Conservation (phyloP, 768 basidiomycete species). For the Brasilioporus rufonigricans region DNA sequence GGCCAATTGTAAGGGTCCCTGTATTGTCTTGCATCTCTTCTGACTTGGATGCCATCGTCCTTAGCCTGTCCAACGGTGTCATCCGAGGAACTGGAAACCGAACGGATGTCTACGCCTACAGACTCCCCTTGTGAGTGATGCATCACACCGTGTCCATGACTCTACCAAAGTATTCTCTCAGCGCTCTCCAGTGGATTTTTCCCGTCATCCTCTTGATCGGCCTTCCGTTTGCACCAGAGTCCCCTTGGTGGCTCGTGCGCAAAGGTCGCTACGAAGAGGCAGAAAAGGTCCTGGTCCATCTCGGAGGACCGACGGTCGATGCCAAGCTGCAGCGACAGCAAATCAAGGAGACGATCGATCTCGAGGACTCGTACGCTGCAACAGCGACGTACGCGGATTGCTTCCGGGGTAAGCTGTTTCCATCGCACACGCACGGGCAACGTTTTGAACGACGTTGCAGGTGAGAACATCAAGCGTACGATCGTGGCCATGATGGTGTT, state of each 20-base stretch:
- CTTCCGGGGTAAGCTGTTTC: conserved; percentile 23
- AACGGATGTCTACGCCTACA: conserved; percentile 24
- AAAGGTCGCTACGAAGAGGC: not conserved
- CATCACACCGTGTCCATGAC: not conserved
- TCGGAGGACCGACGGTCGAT: conserved; percentile 24
- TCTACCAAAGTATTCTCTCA: not conserved
- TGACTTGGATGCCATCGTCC: not conserved
- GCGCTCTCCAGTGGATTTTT: conserved; percentile 34
- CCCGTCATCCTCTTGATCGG: conserved; percentile 31
- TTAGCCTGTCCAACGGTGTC: conserved; percentile 26
- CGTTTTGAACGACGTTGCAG: not conserved
- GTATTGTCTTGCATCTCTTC: not conserved
- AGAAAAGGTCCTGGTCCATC: conserved; percentile 1
- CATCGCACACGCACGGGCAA: no score
- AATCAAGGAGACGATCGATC: conserved; percentile 29
- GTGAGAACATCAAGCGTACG: conserved; percentile 21
- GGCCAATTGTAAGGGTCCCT: conserved; percentile 20
- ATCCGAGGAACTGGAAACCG: conserved; percentile 23
- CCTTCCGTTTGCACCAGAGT: conserved; percentile 31
- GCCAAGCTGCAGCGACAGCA: conserved; percentile 22
- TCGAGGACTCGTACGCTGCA: conserved; percentile 28
- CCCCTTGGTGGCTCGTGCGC: not conserved
- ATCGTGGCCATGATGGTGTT: conserved; percentile 32
- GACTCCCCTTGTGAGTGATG: conserved; percentile 24
- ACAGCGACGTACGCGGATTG: conserved; percentile 33